Base-by-base conservation (phyloP, 768 basidiomycete genomes). In the Boletus tylopilopsis region DNA sequence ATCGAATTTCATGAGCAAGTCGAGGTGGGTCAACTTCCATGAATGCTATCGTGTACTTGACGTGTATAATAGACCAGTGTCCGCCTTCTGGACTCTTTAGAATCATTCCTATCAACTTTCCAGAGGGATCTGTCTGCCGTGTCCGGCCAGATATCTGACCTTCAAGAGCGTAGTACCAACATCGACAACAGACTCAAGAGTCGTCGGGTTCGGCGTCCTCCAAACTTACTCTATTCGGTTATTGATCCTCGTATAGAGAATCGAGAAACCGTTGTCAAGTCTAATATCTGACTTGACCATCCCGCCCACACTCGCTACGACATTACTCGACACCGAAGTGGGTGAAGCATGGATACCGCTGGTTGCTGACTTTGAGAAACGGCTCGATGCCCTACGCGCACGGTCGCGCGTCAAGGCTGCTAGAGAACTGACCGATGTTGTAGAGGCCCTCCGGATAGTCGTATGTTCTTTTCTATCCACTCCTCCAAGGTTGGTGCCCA, bases 111-210 rank as follows among this genome's bases (percentile, higher is more conserved):
- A 11, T 93, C 92, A 3, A 96, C 90, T 0, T 99, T 99, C 62
- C 95, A 97, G 68, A 87, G 78, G 58, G 95, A 99, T 67, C 76
- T 99, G 19, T 89, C 92, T 6, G 85, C 87, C 2, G 96, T 98
- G 10, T 97, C 96, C 3, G 90, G 93, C 4, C 94, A 99, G 66
- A 95, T 99, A 65, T 88, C 91, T 1, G 92, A 97, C 54, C 76
- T 99, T 21, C 96, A 98, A 62, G 80, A 82, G 55, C 78, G 91
- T 29, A 94, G 92, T 64, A 87, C 89, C 56, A 88, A 88, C 35
- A 96, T 98, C 16, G 96, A 98, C 55, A 81, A 79, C 51, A 80
- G 86, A 50, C 76, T 98, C 49, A 87, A 85, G 64, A 89, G 85
- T 49, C 79, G 96, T 45, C 79, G 85, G 72, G 96, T 96, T 60